Base-by-base conservation (phyloP, 495 filamentous ascomycete genomes). In the Geoglossum glabrum region DNA sequence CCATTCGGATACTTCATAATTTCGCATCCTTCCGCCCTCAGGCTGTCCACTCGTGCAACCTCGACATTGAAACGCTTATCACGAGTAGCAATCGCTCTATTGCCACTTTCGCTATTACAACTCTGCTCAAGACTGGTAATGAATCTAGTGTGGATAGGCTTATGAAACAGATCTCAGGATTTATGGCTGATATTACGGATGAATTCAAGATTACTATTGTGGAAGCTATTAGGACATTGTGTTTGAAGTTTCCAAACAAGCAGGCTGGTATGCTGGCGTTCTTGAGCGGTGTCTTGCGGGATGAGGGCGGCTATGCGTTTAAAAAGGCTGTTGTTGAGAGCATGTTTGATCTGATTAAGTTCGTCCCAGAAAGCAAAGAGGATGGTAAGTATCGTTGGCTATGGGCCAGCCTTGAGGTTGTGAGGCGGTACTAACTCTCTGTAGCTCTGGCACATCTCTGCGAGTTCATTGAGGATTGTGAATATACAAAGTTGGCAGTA, bases 121-220 rank as follows among this genome's bases (percentile, higher is more conserved):
- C 93, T 1, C 77, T 99, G 17, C 80, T 99, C 51, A 97, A 97
- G 76, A 97, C 92, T 19, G 92, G 93, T 57, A 99, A 96, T 63
- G 92, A 99, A 71, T 84, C 85, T 33, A 94, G 86, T 59, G 93
- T 99, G 43, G 92, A 99, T 68, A 84, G 93, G 58, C 72, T 99
- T 57, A 95, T 98, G 87, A 96, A 96, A 75, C 92, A 97, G 68
- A 96, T 95, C 59, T 87, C 86, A 17, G 85, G 86, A 40, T 94
- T 96, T 73, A 96, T 96, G 89, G 85, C 87, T 13, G 90, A 96
- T 69, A 95, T 95, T 63, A 94, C 89, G 7, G 90, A 99, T 68
- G 92, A 97, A 69, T 99, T 99, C 75, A 97, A 97, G 73, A 93
- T 99, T 66, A 97, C 93, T 36, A 94, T 99, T 66, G 90, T 99